Evolutionary conservation across 1,139 yeast species (phyloP).

Genomic region (Saccharomycopsis hybrid): DNA sequence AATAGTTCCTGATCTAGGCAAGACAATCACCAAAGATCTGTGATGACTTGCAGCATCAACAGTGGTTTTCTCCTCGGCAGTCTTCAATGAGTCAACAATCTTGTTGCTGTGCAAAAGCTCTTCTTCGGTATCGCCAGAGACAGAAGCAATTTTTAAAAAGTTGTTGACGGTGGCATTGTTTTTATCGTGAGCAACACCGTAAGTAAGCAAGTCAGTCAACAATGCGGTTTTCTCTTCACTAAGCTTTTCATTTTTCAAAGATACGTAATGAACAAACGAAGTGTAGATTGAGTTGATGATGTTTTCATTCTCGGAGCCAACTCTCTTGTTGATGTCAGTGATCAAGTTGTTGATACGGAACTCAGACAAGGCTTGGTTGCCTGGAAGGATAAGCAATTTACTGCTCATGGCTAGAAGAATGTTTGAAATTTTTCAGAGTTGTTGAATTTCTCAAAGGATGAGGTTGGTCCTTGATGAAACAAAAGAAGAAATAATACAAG

Average conservation of each 20-base stretch:
- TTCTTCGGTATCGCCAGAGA: slow-evolving; percentile 16
- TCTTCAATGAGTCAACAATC: not conserved
- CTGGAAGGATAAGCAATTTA: slow-evolving; percentile 58
- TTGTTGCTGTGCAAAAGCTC: not conserved
- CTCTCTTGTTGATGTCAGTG: slow-evolving; percentile 64
- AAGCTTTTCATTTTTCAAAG: slow-evolving; percentile 39
- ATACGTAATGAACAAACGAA: slow-evolving; percentile 75
- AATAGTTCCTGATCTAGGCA: slow-evolving; percentile 93
- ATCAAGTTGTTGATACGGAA: slow-evolving; percentile 74
- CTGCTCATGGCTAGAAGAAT: slow-evolving; percentile 1
- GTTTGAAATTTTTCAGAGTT: too few relatives aligned
- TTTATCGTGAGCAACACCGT: slow-evolving; percentile 61
- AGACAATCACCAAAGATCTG: slow-evolving; percentile 60
- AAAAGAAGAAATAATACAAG: too few relatives aligned
- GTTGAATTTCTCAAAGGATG: too few relatives aligned
- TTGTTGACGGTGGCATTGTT: slow-evolving; percentile 43
- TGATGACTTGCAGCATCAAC: slow-evolving; percentile 37
- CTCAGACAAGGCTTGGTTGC: slow-evolving; percentile 84
- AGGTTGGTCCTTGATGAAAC: too few relatives aligned
- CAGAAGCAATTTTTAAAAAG: slow-evolving; percentile 38
- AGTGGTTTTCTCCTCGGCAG: slow-evolving; percentile 19
- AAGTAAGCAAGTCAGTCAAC: slow-evolving; percentile 60
- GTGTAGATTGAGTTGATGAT: slow-evolving; percentile 66
- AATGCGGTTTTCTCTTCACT: slow-evolving; percentile 32
- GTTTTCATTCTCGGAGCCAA: slow-evolving; percentile 33